A percentile compares a stretch with the other conserved stretches of the same genome.
Evolutionary conservation across 2,329 filamentous ascomycete genomes (phyloP).

Genomic region (Didymella glomerata): DNA sequence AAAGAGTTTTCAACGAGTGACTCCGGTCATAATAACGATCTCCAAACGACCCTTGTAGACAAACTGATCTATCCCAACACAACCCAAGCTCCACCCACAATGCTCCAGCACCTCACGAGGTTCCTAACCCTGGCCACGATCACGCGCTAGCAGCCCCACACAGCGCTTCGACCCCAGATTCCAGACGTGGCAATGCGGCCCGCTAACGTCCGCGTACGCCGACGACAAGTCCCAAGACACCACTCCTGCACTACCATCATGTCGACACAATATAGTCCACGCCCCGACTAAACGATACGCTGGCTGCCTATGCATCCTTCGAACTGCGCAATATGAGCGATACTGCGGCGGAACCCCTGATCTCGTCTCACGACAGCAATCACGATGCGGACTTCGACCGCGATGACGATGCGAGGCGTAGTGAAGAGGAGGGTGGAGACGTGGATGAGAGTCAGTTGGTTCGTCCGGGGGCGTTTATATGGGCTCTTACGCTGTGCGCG

Average conservation of each 20-base stretch:
- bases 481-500: constrained; percentile 64
- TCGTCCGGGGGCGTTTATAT: constrained; percentile 57
- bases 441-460: constrained; percentile 44
- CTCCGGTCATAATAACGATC: no score
- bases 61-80: no score
- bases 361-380: constrained; percentile 14
- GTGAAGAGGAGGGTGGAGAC: constrained; percentile 13
- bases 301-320: neutral
- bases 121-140: constrained; percentile 4
- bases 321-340: constrained; percentile 23
- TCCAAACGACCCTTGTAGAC: no score
- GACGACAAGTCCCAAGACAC: constrained; percentile 21
- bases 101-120: no score
- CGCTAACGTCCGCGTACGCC: constrained; percentile 12
- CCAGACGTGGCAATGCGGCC: constrained; percentile 13
- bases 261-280: no score
- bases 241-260: no score
- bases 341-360: constrained; percentile 45
- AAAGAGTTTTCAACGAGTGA: no score
- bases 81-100: no score
- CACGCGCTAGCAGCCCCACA: neutral
- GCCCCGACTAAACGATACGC: neutral
- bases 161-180: neutral
- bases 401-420: constrained; percentile 19
- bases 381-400: constrained; percentile 5